Evolutionary conservation across 768 basidiomycete species (phyloP), one percentile per base, ranked within the genome.

Genomic region (Tulasnella sp.): DNA sequence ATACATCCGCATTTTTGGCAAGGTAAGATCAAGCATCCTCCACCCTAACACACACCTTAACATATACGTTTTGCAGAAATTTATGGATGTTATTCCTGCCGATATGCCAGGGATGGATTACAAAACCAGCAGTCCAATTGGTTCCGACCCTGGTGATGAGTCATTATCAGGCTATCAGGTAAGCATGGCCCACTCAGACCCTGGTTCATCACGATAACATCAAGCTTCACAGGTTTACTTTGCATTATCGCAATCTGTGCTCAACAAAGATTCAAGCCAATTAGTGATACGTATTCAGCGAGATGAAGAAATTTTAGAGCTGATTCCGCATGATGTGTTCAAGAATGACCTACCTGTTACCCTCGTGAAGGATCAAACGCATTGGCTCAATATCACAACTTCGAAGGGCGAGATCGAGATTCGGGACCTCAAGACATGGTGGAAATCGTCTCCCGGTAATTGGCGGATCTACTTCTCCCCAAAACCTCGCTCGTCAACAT

Each of bases 261-360:
- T 35, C 34, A 19, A 12, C 12, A 19, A 35, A 12, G 34, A 35
- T 71, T 75, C 51, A 57, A 55, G 5, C 45, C 51, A n/a, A 74
- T 73, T 46, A 59, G 64, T 37, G 60, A 62, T 0, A 64, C 66
- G 34, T 10, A 19, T 19, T 12, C 12, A 35, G 19, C 12, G 12
- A 12, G 34, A 19, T 19, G 19, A 12, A 35, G 12, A 35, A 12
- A 12, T 12, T 19, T 35, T 12, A 12, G 34, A 35, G 34, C 34
- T 35, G 19, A 35, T 35, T 35, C 34, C 34, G 12, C 34, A 35
- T 35, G 19, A 12, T 35, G 34, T 35, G 12, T 35, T 35, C 19
- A 19, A 19, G 19, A 35, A 35, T 10, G 34, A 35, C 34, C 19
- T 35, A 12, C 34, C 34, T 12, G 19, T 19, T 12, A 12, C 34